phyloP scores from a whole-genome alignment of 2,329 filamentous ascomycete genomes.

The Alternaria gaisen region DNA sequence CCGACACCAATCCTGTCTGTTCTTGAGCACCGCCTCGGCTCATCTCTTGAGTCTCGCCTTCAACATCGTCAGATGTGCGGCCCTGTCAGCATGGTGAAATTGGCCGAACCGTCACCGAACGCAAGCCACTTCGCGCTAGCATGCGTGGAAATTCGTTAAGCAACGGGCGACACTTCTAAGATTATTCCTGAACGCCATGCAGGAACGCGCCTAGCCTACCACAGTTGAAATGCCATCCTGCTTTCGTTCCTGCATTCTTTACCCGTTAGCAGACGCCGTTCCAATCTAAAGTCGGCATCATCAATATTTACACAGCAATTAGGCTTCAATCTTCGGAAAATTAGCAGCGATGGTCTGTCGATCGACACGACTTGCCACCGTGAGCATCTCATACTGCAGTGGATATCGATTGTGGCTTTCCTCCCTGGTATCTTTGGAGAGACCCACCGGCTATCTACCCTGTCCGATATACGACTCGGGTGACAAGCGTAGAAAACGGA shows the following conservation, averaged over 20 bases:
- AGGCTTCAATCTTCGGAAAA: not conserved
- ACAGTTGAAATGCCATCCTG: not conserved
- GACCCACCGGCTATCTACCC: not conserved
- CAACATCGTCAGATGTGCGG: not conserved
- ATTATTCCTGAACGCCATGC: slow-evolving; percentile 1
- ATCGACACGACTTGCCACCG: not conserved
- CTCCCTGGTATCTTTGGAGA: not conserved
- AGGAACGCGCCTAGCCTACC: slow-evolving; percentile 3
- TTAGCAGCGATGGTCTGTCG: not conserved
- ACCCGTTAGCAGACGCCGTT: not conserved
- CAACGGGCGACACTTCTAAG: slow-evolving; percentile 2
- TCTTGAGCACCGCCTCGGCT: not conserved
- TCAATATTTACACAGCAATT: not conserved
- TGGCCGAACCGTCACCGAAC: slow-evolving; percentile 2
- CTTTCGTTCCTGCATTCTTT: not conserved
- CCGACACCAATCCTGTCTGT: not conserved
- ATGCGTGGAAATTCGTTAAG: slow-evolving; percentile 1
- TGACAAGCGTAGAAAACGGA: slow-evolving; percentile 2
- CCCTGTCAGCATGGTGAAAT: not conserved
- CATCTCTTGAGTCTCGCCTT: not conserved
- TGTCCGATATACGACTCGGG: not conserved
- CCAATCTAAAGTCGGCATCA: not conserved
- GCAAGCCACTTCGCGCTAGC: slow-evolving; percentile 1
- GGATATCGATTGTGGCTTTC: slow-evolving; percentile 4
- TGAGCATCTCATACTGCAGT: not conserved